phyloP scores from a whole-genome alignment of 2,329 filamentous ascomycete genomes.

The Eutypa lata region DNA sequence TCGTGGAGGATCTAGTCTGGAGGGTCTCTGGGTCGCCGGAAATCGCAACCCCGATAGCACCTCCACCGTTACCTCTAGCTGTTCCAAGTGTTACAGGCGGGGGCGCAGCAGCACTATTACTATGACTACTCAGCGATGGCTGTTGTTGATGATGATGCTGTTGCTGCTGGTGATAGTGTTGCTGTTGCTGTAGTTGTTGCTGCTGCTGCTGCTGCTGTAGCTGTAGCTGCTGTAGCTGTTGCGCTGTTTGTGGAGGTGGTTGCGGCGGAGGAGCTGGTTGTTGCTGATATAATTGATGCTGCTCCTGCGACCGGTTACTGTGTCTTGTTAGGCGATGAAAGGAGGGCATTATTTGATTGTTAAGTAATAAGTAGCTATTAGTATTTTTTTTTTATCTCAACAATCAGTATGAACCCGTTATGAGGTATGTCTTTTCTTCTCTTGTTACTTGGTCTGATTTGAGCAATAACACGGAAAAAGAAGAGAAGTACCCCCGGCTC shows the following conservation, averaged over 20 bases:
- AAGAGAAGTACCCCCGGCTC: too few relatives aligned
- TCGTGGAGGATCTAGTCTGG: background rate
- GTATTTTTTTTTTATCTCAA: background rate
- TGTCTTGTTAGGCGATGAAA: conserved; percentile 55
- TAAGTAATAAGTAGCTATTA: background rate
- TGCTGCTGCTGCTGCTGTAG: conserved; percentile 29
- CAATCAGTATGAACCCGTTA: too few relatives aligned
- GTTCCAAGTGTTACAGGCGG: conserved; percentile 16
- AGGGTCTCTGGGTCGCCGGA: background rate
- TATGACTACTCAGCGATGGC: conserved; percentile 22
- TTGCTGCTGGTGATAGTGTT: conserved; percentile 16
- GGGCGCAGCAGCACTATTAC: conserved; percentile 26
- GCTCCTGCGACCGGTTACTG: conserved; percentile 21
- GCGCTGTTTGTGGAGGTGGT: conserved; percentile 44
- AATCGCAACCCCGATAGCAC: conserved; percentile 3
- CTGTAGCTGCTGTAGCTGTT: conserved; percentile 20
- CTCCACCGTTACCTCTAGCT: conserved; percentile 6
- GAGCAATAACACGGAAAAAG: too few relatives aligned
- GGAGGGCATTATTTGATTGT: conserved; percentile 44
- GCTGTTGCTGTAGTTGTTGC: conserved; percentile 12
- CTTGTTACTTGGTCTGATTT: too few relatives aligned
- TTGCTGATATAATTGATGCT: conserved; percentile 34
- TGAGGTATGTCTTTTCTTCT: too few relatives aligned
- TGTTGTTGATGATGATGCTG: conserved; percentile 22
- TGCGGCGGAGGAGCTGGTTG: conserved; percentile 48